Evolutionary conservation across 495 filamentous ascomycete species (phyloP), one percentile per base, ranked within the genome.

Genomic region (Penicillium tannophilum): DNA sequence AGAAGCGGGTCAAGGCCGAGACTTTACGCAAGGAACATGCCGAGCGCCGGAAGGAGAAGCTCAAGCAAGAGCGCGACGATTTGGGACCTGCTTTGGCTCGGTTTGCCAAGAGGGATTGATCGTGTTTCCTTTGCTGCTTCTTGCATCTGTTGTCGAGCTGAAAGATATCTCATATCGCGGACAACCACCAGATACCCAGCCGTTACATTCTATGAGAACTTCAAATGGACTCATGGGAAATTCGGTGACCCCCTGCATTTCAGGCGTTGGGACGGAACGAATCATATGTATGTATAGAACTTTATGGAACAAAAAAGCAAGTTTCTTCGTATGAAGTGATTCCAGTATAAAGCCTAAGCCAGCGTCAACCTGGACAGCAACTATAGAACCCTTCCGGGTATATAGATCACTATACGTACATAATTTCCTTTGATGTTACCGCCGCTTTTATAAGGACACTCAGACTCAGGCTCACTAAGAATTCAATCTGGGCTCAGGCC

Each of bases 11-110:
- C 68, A 85, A 82, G 70, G 82, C 90, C 44, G 84, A 90, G 67
- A 82, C 80, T 58, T 63, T 90, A 69, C 84, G 84, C 72, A 86
- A 88, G 65, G 82, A 84, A 58, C 84, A 86, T 50, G 77, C 77
- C 36, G 77, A 81, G 65, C 85, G 84, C 52, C 79, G 79, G 20
- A 86, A 87, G 63, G 84, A 87, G 67, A 82, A 82, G 60, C 72
- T 91, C 51, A 85, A 87, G 67, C 80, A 76, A 59, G 71, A 82
- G 58, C 77, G 79, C 63, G 75, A 84, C 61, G 84, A 88, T 39
- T 70, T 91, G 49, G 90, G 90, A 14, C 88, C 90, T 58, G 90
- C 88, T 41, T 66, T 93, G 66, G 84, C 77, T 42, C 78, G 90
- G 51, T 93, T 93, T 73, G 86, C 79, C 39, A 88, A 85, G 67